Evolutionary conservation across 1,284 basidiomycete species (phyloP), one percentile per base, ranked within the genome.

Genomic region (Trichosporon sp.): DNA sequence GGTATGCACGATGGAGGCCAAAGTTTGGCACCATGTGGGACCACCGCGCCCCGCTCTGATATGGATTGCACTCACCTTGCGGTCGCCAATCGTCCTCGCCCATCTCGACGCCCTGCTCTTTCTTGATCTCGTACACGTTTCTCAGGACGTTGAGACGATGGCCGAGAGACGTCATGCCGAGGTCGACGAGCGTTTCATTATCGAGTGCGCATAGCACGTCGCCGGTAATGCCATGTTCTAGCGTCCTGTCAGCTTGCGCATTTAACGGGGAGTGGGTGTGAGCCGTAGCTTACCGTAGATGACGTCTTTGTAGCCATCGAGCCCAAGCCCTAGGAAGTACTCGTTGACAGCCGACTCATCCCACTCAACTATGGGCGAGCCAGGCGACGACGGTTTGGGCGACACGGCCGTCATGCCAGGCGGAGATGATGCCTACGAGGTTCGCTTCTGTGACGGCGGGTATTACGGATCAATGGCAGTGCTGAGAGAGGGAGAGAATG

Each of bases 191-290:
- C 2, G 89, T 85, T 59, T 94, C 92, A 65, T 90, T 88, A 81
- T 94, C 92, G 59, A 97, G 87, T 76, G 92, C 86, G 73, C 91
- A 89, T 16, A 98, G 87, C 1, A 94, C 90, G 76, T 96, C 93
- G 69, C 95, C 95, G 5, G 91, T 91, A 76, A 98, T 92, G 74
- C 90, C 91, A 83, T 98, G 92, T 81, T 95, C 95, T 96, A 0
- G 26, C 12, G 73, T 70, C 19, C 4, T n/a, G 59, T 63, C 54
- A 69, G 56, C 43, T 35, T 5, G 61, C 12, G 61, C 16, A 35
- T 26, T 11, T 32, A 46, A 11, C n/a, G 19, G 11, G 4, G 7
- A 11, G 56, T 5, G 31, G 5, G 56, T 16, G 32, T 8, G 16
- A 10, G 59, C 12, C 32, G 1, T n/a, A 7, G 75, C 85, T 66